Evolutionary conservation across 306 rosid genomes (phyloP).

Genomic region (Cucurbita argyrosperma): DNA sequence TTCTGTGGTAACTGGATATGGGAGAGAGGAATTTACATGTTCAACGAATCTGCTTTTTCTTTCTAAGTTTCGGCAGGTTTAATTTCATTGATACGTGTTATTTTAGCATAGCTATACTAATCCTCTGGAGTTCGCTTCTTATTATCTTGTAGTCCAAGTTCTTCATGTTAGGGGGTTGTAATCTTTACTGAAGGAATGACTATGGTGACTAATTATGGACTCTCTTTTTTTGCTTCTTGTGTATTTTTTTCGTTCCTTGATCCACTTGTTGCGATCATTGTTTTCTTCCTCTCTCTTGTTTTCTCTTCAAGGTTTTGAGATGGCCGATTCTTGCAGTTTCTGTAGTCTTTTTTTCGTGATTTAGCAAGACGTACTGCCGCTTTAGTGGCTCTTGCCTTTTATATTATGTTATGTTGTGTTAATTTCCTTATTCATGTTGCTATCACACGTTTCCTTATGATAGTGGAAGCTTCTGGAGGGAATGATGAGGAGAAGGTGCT

Average conservation of each 20-base stretch:
- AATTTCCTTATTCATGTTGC: neutral
- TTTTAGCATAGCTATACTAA: neutral
- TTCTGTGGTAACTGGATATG: neutral
- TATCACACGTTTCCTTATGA: neutral
- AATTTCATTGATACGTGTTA: neutral
- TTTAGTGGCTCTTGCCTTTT: neutral
- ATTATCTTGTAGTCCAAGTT: neutral
- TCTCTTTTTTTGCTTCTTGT: neutral
- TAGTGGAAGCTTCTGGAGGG: conserved; percentile 28
- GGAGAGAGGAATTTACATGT: neutral
- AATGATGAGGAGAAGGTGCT: conserved; percentile 27
- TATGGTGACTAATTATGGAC: neutral
- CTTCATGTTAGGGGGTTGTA: neutral
- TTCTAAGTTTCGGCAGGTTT: neutral
- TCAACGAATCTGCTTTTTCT: neutral
- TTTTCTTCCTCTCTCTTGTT: neutral
- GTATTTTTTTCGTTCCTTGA: neutral
- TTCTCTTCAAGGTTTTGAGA: neutral
- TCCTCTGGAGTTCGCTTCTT: neutral
- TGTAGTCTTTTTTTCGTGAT: neutral
- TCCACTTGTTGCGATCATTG: neutral
- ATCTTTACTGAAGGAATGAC: neutral
- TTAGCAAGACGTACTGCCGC: neutral
- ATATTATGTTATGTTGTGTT: neutral
- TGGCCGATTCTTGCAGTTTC: neutral